Evolutionary conservation across 73 alveolate genomes (phyloP).

Genomic region (Urostyla sp.): DNA sequence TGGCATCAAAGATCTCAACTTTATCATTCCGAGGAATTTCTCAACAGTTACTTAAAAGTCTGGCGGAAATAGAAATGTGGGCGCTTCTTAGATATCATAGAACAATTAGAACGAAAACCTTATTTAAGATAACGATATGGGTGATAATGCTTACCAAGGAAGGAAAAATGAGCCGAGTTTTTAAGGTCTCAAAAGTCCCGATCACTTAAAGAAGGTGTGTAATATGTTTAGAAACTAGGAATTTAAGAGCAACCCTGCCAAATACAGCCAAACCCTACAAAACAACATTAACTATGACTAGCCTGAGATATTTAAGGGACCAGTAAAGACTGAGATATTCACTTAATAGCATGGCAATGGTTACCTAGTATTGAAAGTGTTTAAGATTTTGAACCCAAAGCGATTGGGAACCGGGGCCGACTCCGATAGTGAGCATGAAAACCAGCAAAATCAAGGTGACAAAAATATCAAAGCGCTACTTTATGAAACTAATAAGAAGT

Average conservation of each 20-base stretch:
- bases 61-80: constrained; percentile 24
- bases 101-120: neutral
- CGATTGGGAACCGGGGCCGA: constrained; percentile 54
- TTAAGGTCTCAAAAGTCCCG: constrained; percentile 43
- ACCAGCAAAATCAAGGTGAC: constrained; percentile 15
- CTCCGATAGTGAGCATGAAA: constrained; percentile 38
- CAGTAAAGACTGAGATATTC: constrained; percentile 51
- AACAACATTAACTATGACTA: constrained; percentile 39
- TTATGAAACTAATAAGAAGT: constrained; percentile 15
- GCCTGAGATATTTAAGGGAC: constrained; percentile 49
- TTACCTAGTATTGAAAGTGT: constrained; percentile 45
- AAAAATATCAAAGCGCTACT: constrained; percentile 41
- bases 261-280: constrained; percentile 27
- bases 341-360: constrained; percentile 57
- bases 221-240: constrained; percentile 58
- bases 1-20: constrained; percentile 53
- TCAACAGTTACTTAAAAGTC: constrained; percentile 38
- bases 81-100: neutral
- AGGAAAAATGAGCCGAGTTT: constrained; percentile 34
- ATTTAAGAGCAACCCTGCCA: constrained; percentile 37
- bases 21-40: constrained; percentile 56
- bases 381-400: constrained; percentile 52
- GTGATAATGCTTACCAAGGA: neutral
- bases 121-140: constrained; percentile 13
- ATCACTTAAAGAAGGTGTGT: constrained; percentile 54